Evolutionary conservation across 805 yeast species (phyloP).

Genomic region (Wickerhamiella shivajii): DNA sequence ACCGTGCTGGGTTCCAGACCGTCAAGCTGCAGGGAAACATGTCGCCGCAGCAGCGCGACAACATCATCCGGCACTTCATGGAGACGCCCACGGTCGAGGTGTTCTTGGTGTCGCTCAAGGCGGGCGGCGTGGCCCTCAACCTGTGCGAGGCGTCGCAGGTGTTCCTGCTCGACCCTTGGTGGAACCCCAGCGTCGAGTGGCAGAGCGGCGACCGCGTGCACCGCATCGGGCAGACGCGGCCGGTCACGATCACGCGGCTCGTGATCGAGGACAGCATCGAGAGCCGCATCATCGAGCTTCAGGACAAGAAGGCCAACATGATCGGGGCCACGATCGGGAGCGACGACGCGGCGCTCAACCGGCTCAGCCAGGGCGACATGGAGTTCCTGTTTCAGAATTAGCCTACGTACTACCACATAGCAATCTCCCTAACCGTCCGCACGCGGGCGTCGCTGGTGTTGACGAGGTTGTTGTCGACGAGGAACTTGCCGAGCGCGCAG

Average conservation of each 20-base stretch:
- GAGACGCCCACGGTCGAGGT: conserved; percentile 86
- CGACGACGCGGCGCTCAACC: conserved; percentile 79
- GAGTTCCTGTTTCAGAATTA: conserved; percentile 85
- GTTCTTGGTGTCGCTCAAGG: conserved; percentile 84
- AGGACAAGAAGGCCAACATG: conserved; percentile 97
- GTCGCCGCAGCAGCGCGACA: conserved; percentile 92
- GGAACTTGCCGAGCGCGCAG: too few relatives aligned
- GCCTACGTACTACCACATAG: too few relatives aligned
- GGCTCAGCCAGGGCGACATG: conserved; percentile 84
- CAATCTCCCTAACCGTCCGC: too few relatives aligned
- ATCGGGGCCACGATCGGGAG: conserved; percentile 90
- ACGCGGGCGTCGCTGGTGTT: too few relatives aligned
- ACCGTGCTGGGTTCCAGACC: conserved; percentile 87
- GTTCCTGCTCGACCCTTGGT: conserved; percentile 94
- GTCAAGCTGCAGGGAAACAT: conserved; percentile 92
- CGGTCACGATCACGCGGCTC: conserved; percentile 81
- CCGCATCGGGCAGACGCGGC: conserved; percentile 90
- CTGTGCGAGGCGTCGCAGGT: conserved; percentile 96
- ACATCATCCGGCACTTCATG: conserved; percentile 82
- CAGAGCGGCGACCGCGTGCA: conserved; percentile 97
- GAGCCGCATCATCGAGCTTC: conserved; percentile 86
- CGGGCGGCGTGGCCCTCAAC: conserved; percentile 97
- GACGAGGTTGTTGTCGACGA: too few relatives aligned
- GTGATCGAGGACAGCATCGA: conserved; percentile 96
- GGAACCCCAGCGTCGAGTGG: conserved; percentile 98